Conservation (phyloP, 805 yeast genomes). For the Wickerhamiella brachini region DNA sequence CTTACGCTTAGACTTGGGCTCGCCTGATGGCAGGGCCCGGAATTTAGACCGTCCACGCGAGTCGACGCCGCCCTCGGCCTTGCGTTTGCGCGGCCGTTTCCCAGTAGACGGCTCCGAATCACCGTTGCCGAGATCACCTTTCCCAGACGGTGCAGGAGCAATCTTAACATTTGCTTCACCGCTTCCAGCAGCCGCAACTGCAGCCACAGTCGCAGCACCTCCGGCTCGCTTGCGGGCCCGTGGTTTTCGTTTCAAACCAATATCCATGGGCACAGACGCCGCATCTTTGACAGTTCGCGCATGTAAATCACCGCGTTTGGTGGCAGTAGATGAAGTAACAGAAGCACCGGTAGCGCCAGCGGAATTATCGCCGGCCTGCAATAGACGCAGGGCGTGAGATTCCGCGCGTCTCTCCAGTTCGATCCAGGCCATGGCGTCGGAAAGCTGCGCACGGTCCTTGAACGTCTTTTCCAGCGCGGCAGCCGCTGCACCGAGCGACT, state of each 20-base stretch:
- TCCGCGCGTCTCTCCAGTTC: background rate
- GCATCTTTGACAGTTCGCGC: background rate
- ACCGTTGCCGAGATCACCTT: background rate
- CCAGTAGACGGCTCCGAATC: background rate
- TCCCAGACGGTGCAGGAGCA: background rate
- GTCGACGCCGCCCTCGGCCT: background rate
- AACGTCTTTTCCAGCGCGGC: background rate
- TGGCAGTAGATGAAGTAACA: background rate
- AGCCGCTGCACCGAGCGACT: background rate
- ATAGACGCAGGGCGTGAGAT: background rate
- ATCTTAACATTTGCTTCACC: background rate
- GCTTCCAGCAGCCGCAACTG: background rate
- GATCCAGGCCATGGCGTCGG: background rate
- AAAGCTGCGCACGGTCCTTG: background rate
- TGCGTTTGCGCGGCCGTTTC: background rate
- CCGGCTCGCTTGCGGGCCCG: background rate
- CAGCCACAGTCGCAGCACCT: background rate
- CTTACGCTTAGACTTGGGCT: background rate
- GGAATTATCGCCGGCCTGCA: background rate
- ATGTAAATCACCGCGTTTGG: background rate
- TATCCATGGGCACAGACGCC: background rate
- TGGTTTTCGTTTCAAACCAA: background rate
- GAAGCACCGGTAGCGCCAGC: background rate
- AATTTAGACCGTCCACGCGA: background rate
- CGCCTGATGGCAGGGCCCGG: background rate